Percentiles rank a stretch among this genome's conserved stretches.
These are phyloP conservation scores for Cercospora sp. DNA, from an alignment of 2,329 filamentous ascomycete genomes.

Conservation along the genomic window DNA sequence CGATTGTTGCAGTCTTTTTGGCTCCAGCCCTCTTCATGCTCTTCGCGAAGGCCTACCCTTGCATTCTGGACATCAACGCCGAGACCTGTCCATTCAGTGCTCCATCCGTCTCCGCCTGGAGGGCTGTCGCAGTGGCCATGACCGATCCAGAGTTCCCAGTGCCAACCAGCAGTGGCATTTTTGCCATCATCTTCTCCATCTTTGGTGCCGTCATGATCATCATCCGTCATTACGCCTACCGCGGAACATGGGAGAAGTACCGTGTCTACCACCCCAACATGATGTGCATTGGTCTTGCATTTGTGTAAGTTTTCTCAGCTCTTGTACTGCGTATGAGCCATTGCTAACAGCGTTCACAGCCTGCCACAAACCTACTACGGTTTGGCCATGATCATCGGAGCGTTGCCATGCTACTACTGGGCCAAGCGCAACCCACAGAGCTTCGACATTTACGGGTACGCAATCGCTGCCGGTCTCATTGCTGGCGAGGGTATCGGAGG, in stretches of 20 bases:
- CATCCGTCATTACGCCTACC: constrained; percentile 57
- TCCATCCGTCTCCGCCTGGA: constrained; percentile 66
- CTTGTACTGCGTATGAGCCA: neutral
- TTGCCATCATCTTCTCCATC: constrained; percentile 58
- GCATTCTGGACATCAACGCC: constrained; percentile 56
- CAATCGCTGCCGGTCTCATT: constrained; percentile 61
- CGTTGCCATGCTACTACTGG: constrained; percentile 56
- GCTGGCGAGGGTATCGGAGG: constrained; percentile 65
- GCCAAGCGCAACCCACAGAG: constrained; percentile 53
- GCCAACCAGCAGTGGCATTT: constrained; percentile 58
- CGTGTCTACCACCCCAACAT: constrained; percentile 61
- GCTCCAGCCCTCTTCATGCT: constrained; percentile 68
- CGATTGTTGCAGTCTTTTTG: constrained; percentile 65
- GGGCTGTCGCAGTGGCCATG: constrained; percentile 63
- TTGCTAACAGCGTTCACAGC: constrained; percentile 30
- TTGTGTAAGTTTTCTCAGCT: constrained; percentile 42
- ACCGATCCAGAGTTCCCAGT: constrained; percentile 59
- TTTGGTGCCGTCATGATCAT: constrained; percentile 56
- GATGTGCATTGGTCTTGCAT: constrained; percentile 59
- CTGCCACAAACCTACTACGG: constrained; percentile 26
- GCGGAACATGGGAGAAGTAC: constrained; percentile 56
- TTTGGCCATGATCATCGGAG: constrained; percentile 59
- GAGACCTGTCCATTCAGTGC: constrained; percentile 61
- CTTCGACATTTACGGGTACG: constrained; percentile 61
- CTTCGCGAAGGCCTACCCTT: constrained; percentile 68